Evolutionary conservation across 2,329 filamentous ascomycete species (phyloP), one percentile per base, ranked within the genome.

Genomic region (Calonectria pseudoturangicola): DNA sequence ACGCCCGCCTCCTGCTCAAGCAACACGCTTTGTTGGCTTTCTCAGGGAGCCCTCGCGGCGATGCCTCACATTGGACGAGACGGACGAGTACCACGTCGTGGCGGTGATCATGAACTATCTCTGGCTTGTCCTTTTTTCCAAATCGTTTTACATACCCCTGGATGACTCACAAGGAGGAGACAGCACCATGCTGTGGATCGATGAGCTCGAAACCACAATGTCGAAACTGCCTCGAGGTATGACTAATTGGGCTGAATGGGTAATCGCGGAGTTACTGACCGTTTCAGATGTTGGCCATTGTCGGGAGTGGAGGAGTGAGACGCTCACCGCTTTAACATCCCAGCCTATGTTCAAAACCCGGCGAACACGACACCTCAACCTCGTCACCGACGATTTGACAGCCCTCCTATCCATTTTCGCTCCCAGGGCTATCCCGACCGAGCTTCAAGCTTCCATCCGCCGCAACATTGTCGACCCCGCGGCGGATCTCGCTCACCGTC

Each of bases 101-200:
- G 82, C 80, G 12, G 75, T 80, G 45, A 83, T 85, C 65, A 84
- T 84, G 83, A 83, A 84, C 73, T 84, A 84, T 70, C 76, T 85
- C 12, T 82, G 82, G 76, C 72, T 83, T 33, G 81, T 77, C 2
- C 71, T 85, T 33, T 85, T 84, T 66, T 76, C 82, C 27, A 84
- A 81, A 66, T 80, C 82, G 0, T 85, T 85, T 68, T 85, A 85
- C 75, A 82, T 81, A 64, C 83, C 83, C 10, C 72, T 85, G 48
- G 82, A 83, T 66, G 82, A 83, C 48, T 74, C 74, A 1, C 77
- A 80, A 21, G 75, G 79, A 15, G 79, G 79, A 15, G 79, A 83
- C 39, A 75, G 80, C 21, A 83, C 82, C 5, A 36, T 81, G 13
- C 69, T 72, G 27, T 85, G 83, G 82, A 80, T 85, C 62, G 79